Evolutionary conservation across 768 basidiomycete genomes (phyloP).

Genomic region (Gautieria morchelliformis): DNA sequence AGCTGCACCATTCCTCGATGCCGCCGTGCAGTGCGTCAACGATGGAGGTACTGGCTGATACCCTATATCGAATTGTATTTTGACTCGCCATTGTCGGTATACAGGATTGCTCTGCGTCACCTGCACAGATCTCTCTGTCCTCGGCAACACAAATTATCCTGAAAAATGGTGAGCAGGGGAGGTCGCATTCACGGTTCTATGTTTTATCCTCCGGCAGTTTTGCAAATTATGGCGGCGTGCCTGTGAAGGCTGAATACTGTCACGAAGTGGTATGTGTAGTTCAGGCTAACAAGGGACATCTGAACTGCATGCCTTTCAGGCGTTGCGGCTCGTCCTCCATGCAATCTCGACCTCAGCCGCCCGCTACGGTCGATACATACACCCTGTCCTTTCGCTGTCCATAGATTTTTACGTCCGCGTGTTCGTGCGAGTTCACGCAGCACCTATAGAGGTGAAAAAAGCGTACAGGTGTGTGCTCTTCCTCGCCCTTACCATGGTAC

Average conservation of each 20-base stretch:
- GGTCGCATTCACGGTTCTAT: background rate
- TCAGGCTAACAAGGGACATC: background rate
- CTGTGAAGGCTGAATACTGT: conserved; percentile 86
- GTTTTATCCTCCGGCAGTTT: conserved; percentile 39
- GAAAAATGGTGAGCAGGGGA: conserved; percentile 75
- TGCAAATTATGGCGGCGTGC: conserved; percentile 90
- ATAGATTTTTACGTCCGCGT: conserved; percentile 97
- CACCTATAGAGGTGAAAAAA: conserved; percentile 79
- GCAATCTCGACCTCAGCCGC: conserved; percentile 78
- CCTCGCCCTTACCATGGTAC: background rate
- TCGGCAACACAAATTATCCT: conserved; percentile 88
- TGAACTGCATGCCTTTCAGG: conserved; percentile 33
- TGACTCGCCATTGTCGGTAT: background rate
- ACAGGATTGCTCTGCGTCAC: conserved; percentile 88
- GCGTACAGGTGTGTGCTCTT: conserved; percentile 50
- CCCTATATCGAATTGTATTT: background rate
- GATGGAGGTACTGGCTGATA: conserved; percentile 57
- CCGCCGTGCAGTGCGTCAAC: conserved; percentile 78
- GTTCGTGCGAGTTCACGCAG: conserved; percentile 69
- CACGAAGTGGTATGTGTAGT: conserved; percentile 70
- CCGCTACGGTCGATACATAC: conserved; percentile 86
- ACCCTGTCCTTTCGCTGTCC: conserved; percentile 81
- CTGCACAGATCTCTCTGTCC: conserved; percentile 90
- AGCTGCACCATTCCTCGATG: conserved; percentile 93
- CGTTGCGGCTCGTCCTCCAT: conserved; percentile 85